Conservation (phyloP, 2,329 filamentous ascomycete species). For the Bipolaris oryzae region DNA sequence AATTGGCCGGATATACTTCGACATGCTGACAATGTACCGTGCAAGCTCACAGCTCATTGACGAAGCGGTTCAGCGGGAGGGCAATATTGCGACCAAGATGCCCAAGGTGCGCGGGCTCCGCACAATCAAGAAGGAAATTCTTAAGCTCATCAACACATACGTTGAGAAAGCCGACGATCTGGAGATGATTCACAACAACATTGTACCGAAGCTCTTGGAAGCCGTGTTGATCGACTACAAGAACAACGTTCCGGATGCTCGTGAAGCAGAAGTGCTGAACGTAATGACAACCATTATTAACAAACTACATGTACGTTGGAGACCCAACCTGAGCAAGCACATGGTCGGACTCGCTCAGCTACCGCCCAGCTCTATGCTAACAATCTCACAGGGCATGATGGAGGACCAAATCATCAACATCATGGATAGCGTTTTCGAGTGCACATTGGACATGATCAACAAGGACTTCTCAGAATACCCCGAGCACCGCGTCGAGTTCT, state of each 20-base stretch:
- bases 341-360: slow-evolving; percentile 48
- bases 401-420: slow-evolving; percentile 97
- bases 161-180: slow-evolving; percentile 97
- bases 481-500: slow-evolving; percentile 98
- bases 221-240: slow-evolving; percentile 96
- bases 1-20: slow-evolving; percentile 94
- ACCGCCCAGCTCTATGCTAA: slow-evolving; percentile 25
- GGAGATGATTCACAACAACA: slow-evolving; percentile 88
- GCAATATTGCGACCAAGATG: slow-evolving; percentile 96
- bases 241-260: slow-evolving; percentile 91
- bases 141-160: slow-evolving; percentile 97
- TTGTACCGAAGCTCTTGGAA: slow-evolving; percentile 94
- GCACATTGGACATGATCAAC: slow-evolving; percentile 99
- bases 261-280: slow-evolving; percentile 94
- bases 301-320: slow-evolving; percentile 87
- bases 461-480: slow-evolving; percentile 99
- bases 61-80: slow-evolving; percentile 84
- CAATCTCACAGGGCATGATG: slow-evolving; percentile 75
- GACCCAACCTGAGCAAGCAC: slow-evolving; percentile 58
- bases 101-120: slow-evolving; percentile 92
- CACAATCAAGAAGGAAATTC: slow-evolving; percentile 98
- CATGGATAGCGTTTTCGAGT: slow-evolving; percentile 98
- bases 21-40: slow-evolving; percentile 99
- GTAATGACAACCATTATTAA: slow-evolving; percentile 98
- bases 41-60: slow-evolving; percentile 97